These are phyloP conservation scores for Candolleomyces eurysporus DNA, from an alignment of 768 basidiomycete species.

Conservation along the genomic window DNA sequence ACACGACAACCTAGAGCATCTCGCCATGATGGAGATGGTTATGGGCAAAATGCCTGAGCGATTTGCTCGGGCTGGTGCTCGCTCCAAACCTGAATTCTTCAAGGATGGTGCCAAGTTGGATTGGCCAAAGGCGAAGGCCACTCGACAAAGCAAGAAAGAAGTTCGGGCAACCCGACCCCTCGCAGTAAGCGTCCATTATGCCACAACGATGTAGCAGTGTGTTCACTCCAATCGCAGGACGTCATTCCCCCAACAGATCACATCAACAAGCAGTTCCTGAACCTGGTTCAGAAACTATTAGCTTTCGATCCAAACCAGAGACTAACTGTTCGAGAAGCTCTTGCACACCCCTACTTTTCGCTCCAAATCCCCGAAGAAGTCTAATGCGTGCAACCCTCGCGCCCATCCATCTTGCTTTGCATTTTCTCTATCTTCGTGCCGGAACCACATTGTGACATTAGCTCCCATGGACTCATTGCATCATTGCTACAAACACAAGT, in stretches of 20 bases:
- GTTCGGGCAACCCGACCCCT: conserved; percentile 82
- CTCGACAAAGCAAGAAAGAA: conserved; percentile 90
- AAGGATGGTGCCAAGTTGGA: conserved; percentile 82
- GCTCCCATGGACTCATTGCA: conserved; percentile 6
- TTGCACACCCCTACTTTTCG: conserved; percentile 84
- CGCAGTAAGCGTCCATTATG: conserved; percentile 46
- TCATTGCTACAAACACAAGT: conserved; percentile 10
- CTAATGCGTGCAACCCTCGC: conserved; percentile 30
- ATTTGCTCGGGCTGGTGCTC: conserved; percentile 71
- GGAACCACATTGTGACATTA: conserved; percentile 7
- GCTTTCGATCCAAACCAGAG: conserved; percentile 88
- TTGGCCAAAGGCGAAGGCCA: conserved; percentile 88
- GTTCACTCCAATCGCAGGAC: conserved; percentile 47
- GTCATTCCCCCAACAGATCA: conserved; percentile 78
- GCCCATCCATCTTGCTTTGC: conserved; percentile 7
- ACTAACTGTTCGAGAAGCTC: conserved; percentile 84
- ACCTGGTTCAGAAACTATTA: conserved; percentile 83
- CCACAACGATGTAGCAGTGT: conserved; percentile 4
- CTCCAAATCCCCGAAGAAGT: conserved; percentile 66
- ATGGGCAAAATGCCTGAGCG: conserved; percentile 97
- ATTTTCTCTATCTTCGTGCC: conserved; percentile 3
- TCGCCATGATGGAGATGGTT: conserved; percentile 99
- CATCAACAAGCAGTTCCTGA: conserved; percentile 77
- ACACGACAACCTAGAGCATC: conserved; percentile 97
- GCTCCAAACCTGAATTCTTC: conserved; percentile 92